phyloP scores from a whole-genome alignment of 768 basidiomycete species.

The Neoboletus subvelutipes region DNA sequence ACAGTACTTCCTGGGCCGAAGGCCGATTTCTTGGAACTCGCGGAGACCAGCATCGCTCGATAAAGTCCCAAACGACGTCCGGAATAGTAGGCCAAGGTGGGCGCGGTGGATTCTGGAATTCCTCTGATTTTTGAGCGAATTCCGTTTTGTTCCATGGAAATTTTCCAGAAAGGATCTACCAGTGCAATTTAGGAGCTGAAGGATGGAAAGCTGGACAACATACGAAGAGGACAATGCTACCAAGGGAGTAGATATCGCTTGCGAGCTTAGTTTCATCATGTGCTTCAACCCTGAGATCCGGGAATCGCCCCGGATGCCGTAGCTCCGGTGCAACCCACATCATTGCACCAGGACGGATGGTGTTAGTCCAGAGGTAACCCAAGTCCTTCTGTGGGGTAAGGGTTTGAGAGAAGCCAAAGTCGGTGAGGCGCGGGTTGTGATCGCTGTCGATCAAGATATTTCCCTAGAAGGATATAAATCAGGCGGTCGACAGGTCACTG shows the following conservation, averaged over 20 bases:
- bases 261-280: too few relatives aligned
- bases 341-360: neutral
- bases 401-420: constrained; percentile 5
- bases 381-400: neutral
- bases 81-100: constrained; percentile 4
- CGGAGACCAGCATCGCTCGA: constrained; percentile 8
- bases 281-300: neutral
- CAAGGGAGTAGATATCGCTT: too few relatives aligned
- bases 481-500: neutral
- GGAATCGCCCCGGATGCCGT: neutral
- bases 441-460: constrained; percentile 6
- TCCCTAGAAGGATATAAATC: neutral
- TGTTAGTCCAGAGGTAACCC: neutral
- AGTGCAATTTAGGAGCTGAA: neutral
- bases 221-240: constrained; percentile 3
- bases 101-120: neutral
- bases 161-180: constrained; percentile 3
- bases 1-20: neutral
- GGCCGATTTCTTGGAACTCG: neutral
- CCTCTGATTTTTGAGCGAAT: neutral
- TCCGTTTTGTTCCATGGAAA: neutral
- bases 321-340: constrained; percentile 7
- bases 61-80: neutral
- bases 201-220: neutral
- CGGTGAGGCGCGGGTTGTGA: neutral